Evolutionary conservation across 2,329 filamentous ascomycete species (phyloP).

Genomic region (Plectosphaerella cucumerina): DNA sequence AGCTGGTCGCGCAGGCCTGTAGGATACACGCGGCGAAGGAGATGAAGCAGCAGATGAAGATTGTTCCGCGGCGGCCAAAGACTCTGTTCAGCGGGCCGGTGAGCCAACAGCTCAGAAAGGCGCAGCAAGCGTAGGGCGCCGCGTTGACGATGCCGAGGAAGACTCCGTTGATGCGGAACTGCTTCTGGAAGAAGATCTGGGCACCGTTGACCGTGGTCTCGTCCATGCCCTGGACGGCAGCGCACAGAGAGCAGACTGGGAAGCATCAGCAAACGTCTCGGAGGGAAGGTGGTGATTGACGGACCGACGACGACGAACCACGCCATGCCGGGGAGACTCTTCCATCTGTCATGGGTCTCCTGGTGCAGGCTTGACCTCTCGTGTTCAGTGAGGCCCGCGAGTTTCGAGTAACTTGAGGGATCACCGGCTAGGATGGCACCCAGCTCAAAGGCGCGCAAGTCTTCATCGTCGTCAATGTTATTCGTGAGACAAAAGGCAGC

Average conservation of each 20-base stretch:
- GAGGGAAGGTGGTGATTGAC: slow-evolving; percentile 14
- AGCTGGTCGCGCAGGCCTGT: slow-evolving; percentile 40
- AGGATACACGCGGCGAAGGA: slow-evolving; percentile 52
- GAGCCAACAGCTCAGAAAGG: slow-evolving; percentile 67
- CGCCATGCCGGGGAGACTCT: slow-evolving; percentile 45
- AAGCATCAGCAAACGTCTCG: too few relatives aligned
- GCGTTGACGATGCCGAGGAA: slow-evolving; percentile 58
- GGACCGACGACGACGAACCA: slow-evolving; percentile 58
- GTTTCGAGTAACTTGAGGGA: slow-evolving; percentile 42
- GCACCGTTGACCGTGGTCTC: slow-evolving; percentile 68
- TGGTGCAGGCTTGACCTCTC: slow-evolving; percentile 54
- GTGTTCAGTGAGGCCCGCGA: slow-evolving; percentile 50
- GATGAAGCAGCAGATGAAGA: slow-evolving; percentile 64
- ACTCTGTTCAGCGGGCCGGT: slow-evolving; percentile 67
- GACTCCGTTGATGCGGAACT: slow-evolving; percentile 60
- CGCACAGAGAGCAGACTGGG: slow-evolving; percentile 58
- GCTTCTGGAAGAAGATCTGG: slow-evolving; percentile 58
- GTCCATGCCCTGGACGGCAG: slow-evolving; percentile 68
- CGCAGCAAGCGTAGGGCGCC: slow-evolving; percentile 62
- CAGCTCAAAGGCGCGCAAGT: slow-evolving; percentile 54
- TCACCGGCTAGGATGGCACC: slow-evolving; percentile 55
- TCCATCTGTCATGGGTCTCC: slow-evolving; percentile 65
- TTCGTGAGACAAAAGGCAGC: slow-evolving; percentile 54
- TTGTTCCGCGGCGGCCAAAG: slow-evolving; percentile 67
- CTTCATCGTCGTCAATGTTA: slow-evolving; percentile 48